These are phyloP conservation scores for Graphilbum sp. DNA, from an alignment of 2,329 filamentous ascomycete species.

Conservation along the genomic window DNA sequence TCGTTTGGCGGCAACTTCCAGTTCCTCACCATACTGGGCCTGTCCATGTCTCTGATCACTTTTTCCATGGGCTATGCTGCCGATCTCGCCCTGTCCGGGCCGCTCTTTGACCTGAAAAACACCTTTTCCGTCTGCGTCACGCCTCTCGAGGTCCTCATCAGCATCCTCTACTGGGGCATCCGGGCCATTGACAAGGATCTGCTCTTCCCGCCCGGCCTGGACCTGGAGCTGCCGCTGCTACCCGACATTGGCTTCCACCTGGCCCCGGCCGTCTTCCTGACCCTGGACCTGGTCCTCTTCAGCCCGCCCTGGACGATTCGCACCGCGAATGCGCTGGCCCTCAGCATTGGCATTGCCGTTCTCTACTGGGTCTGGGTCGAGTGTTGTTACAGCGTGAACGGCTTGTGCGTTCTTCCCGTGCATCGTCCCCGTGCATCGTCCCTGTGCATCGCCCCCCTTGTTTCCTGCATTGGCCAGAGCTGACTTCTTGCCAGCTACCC, in stretches of 20 bases:
- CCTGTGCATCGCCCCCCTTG: too few species aligned
- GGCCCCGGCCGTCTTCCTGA: conserved; percentile 47
- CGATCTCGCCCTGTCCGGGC: conserved; percentile 41
- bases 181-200: conserved; percentile 36
- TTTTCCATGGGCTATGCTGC: conserved; percentile 46
- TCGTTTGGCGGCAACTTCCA: conserved; percentile 54
- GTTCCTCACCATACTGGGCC: conserved; percentile 59
- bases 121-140: conserved; percentile 45
- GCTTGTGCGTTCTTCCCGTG: conserved; percentile 42
- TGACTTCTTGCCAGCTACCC: conserved; percentile 61
- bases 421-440: too few species aligned
- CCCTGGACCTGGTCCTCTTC: conserved; percentile 48
- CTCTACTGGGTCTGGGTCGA: conserved; percentile 67
- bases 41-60: conserved; percentile 41
- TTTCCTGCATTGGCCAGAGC: too few species aligned
- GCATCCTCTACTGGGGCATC: conserved; percentile 57
- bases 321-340: conserved; percentile 37
- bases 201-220: conserved; percentile 36
- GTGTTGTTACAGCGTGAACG: conserved; percentile 50
- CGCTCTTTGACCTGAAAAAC: conserved; percentile 53
- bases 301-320: conserved; percentile 58
- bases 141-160: conserved; percentile 56
- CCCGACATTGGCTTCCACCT: conserved; percentile 49
- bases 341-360: conserved; percentile 44
- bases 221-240: conserved; percentile 35